A percentile compares a stretch with the other conserved stretches of the same genome.
phyloP scores from a whole-genome alignment of 148 eudicot genomes.

The Chenopodium suecicum region DNA sequence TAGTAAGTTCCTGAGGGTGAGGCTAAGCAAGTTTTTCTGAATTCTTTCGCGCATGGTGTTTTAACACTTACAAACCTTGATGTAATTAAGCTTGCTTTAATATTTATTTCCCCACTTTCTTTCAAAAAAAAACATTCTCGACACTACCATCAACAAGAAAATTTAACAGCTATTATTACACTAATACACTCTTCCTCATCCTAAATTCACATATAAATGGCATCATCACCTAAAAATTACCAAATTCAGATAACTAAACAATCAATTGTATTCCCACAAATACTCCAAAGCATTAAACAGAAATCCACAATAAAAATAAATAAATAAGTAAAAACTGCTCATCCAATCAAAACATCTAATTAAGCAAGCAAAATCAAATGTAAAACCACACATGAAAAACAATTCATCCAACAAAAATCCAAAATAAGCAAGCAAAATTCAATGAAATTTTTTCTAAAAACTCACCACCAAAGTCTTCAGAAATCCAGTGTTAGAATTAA shows the following conservation, averaged over 20 bases:
- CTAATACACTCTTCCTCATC: neutral
- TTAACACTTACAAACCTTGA: neutral
- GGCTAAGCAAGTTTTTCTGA: neutral
- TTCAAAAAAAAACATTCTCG: too few species aligned
- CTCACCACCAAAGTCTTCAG: conserved; percentile 54
- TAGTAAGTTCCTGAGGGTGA: neutral
- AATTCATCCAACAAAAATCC: neutral
- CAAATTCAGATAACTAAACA: neutral
- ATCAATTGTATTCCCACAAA: neutral
- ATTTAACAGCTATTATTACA: neutral
- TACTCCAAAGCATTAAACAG: neutral
- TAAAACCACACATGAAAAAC: neutral
- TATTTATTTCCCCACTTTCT: too few species aligned
- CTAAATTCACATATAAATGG: neutral
- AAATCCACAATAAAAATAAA: neutral
- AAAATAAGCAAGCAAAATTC: neutral
- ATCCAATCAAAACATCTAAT: neutral
- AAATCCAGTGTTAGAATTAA: conserved; percentile 33
- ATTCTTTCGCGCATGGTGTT: neutral
- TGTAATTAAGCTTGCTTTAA: too few species aligned
- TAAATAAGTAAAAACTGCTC: neutral
- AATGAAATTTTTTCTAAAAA: neutral
- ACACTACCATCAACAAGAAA: neutral
- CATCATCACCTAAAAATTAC: neutral
- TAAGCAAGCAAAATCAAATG: neutral